Evolutionary conservation across 2,329 filamentous ascomycete genomes (phyloP).

Genomic region (Chaetomiaceae sp.): DNA sequence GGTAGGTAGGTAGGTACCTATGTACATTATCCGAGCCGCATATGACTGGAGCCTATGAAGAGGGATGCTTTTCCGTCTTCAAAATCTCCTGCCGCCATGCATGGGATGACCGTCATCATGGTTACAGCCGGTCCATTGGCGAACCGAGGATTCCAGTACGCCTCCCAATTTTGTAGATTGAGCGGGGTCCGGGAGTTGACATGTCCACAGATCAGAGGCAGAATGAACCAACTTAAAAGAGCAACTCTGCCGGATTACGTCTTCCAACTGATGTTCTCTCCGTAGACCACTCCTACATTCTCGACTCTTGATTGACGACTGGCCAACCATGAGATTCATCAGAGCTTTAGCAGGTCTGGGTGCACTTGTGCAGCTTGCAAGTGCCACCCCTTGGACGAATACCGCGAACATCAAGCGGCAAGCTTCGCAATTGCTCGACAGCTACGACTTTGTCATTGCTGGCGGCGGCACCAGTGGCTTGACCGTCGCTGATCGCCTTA

Average conservation of each 20-base stretch:
- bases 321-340: neutral
- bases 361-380: neutral
- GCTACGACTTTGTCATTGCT: slow-evolving; percentile 30
- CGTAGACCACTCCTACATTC: too few species aligned
- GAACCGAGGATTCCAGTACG: neutral
- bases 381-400: neutral
- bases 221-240: neutral
- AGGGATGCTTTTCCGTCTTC: neutral
- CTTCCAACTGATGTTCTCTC: too few species aligned
- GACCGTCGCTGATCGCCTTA: slow-evolving; percentile 32
- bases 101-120: neutral
- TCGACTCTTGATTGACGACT: neutral
- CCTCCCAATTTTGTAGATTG: neutral
- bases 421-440: slow-evolving; percentile 26
- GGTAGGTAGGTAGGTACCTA: too few species aligned
- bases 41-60: neutral
- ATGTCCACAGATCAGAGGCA: neutral
- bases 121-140: neutral
- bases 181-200: slow-evolving; percentile 6
- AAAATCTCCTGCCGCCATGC: neutral
- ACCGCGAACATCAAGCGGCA: slow-evolving; percentile 23
- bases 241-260: too few species aligned
- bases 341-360: neutral
- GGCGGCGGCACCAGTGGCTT: slow-evolving; percentile 32
- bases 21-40: too few species aligned